Base-by-base conservation (phyloP, 2,329 filamentous ascomycete species). In the Sarocladium brachiariae region DNA sequence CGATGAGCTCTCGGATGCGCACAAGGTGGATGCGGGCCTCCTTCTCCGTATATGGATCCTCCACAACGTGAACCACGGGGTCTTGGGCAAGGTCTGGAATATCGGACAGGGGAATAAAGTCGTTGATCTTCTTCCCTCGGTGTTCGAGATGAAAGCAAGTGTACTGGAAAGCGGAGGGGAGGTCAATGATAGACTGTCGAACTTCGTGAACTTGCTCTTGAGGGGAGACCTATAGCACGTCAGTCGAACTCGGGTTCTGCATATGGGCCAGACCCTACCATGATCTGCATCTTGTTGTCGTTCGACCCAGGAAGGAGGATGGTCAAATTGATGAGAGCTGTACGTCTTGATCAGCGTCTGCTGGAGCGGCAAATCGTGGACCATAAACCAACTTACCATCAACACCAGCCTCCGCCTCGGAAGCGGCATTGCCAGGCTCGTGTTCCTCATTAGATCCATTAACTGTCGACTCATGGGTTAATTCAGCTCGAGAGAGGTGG, bases 101-200 rank as follows among this genome's bases (percentile, higher is more conserved):
- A 65, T 99, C 92, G 50, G 89, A 90, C 55, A 99, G 80, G 66
- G 95, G 86, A 53, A 95, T 80, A 61, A 93, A 97, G 70, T 99
- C 93, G 68, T 97, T 97, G 77, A 99, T 86, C 57, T 87, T 86
- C 69, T 87, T 76, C 58, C 89, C 89, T 53, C 88, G 84, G 72
- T 91, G 84, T 72, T 97, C 91, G 61, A 99, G 83, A 71, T 99
- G 93, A 75, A 99, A 99, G 76, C 93, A 99, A 50, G 93, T 95
- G 74, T 96, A 96, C 70, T 95, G 90, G 72, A 96, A 93, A 49
- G 92, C 95, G 53, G 86, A 79, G 4, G 93, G 93, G 47, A 90
- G 79, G 70, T 99, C 93, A 71, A 96, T 90, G 65, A 99, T 87
- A 55, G 91, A 92, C 71, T 97, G 93, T 58, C 93, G 88, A 60